Conservation (phyloP, 2,329 filamentous ascomycete genomes). For the Coleophoma crateriformis region DNA sequence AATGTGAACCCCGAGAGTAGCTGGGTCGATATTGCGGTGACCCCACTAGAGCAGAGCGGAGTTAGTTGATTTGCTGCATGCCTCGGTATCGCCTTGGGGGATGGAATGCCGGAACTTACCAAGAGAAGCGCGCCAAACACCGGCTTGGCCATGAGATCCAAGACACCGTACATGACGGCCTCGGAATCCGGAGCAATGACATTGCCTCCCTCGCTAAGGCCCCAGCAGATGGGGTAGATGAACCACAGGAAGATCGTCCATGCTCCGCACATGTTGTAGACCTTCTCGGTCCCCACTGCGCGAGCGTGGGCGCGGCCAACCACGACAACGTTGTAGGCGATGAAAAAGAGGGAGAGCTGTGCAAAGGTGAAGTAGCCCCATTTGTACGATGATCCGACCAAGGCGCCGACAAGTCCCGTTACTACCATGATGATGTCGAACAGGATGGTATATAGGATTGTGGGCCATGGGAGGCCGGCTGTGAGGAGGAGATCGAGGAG, state of each 20-base stretch:
- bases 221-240: slow-evolving; percentile 61
- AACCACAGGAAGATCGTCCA: slow-evolving; percentile 58
- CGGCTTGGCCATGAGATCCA: slow-evolving; percentile 61
- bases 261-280: slow-evolving; percentile 50
- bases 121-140: slow-evolving; percentile 56
- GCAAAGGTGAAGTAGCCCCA: slow-evolving; percentile 62
- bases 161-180: slow-evolving; percentile 61
- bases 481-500: slow-evolving; percentile 58
- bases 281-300: slow-evolving; percentile 42
- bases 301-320: slow-evolving; percentile 51
- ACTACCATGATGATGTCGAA: slow-evolving; percentile 63
- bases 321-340: slow-evolving; percentile 52
- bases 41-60: slow-evolving; percentile 28
- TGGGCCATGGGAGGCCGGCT: slow-evolving; percentile 58
- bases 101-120: neutral
- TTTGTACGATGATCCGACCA: slow-evolving; percentile 58
- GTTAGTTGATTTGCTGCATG: neutral
- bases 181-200: slow-evolving; percentile 61
- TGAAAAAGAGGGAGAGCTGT: slow-evolving; percentile 47
- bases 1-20: slow-evolving; percentile 44
- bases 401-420: slow-evolving; percentile 60
- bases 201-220: slow-evolving; percentile 58
- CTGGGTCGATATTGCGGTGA: slow-evolving; percentile 56
- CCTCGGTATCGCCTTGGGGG: neutral
- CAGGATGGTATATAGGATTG: slow-evolving; percentile 55